phyloP scores from a whole-genome alignment of 441 rosid species.

The Pelargonium myrrhifolium region DNA sequence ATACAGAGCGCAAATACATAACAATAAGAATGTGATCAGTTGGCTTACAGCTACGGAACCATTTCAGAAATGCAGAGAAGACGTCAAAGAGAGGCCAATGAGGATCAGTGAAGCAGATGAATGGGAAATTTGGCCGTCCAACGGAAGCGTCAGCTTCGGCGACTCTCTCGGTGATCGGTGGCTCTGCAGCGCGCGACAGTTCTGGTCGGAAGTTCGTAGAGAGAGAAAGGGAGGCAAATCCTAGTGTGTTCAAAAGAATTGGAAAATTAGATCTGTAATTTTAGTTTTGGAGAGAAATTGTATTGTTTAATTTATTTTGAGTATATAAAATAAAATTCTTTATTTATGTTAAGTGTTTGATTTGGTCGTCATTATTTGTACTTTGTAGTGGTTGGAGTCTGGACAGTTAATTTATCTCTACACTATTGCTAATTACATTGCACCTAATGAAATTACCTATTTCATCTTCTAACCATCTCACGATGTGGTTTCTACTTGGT shows the following conservation, averaged over 20 bases:
- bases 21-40: neutral
- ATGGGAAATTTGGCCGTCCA: neutral
- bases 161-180: neutral
- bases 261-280: neutral
- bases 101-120: slow-evolving; percentile 1
- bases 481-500: too few species aligned
- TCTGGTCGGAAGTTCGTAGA: neutral
- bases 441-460: too few species aligned
- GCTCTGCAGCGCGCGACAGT: neutral
- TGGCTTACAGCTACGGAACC: slow-evolving; percentile 3
- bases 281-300: neutral
- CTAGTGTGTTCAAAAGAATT: neutral
- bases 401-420: too few species aligned
- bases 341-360: too few species aligned
- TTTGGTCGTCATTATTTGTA: too few species aligned
- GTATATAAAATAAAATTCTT: too few species aligned
- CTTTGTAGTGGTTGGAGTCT: too few species aligned
- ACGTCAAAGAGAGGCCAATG: slow-evolving; percentile 2
- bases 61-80: slow-evolving; percentile 5
- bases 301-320: neutral
- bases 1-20: neutral
- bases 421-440: too few species aligned
- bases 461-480: too few species aligned
- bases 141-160: neutral
- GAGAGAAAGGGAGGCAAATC: neutral